Evolutionary conservation across 2,329 filamentous ascomycete species (phyloP).

Genomic region (Venturia carpophila): DNA sequence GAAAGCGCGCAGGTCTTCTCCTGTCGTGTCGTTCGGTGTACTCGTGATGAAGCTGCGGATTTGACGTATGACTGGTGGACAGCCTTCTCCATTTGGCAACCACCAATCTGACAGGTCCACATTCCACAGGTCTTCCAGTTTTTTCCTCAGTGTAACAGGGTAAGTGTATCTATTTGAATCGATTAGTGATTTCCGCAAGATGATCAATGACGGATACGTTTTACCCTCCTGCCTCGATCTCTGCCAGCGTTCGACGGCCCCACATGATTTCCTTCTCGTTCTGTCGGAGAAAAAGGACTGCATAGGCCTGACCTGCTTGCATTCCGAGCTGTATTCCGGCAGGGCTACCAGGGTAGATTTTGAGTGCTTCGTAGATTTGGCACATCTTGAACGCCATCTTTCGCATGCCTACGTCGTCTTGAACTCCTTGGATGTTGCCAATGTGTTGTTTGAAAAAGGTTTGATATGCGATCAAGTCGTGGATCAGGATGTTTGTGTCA

Average conservation of each 20-base stretch:
- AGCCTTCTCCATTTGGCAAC: conserved; percentile 75
- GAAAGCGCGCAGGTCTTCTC: conserved; percentile 65
- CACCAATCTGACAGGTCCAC: conserved; percentile 75
- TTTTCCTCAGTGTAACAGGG: conserved; percentile 61
- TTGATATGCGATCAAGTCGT: conserved; percentile 71
- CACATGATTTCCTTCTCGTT: conserved; percentile 67
- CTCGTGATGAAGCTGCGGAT: conserved; percentile 69
- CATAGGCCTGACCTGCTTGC: conserved; percentile 69
- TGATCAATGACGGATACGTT: conserved; percentile 32
- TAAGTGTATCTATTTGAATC: conserved; percentile 66
- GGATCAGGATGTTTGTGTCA: conserved; percentile 62
- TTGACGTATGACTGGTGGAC: conserved; percentile 63
- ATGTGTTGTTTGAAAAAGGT: conserved; percentile 76
- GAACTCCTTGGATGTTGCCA: conserved; percentile 38
- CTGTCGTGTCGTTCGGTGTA: conserved; percentile 40
- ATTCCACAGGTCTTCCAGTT: conserved; percentile 69
- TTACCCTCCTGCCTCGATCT: conserved; percentile 72
- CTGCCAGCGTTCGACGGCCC: conserved; percentile 70
- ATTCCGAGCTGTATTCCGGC: conserved; percentile 63
- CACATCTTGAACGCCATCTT: conserved; percentile 59
- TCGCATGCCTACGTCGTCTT: conserved; percentile 47
- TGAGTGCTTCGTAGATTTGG: conserved; percentile 71
- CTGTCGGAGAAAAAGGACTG: conserved; percentile 69
- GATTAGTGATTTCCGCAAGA: conserved; percentile 1
- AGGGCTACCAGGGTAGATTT: conserved; percentile 61